Conservation (phyloP, 345 rosid genomes). For the Stellera chamaejasme region DNA sequence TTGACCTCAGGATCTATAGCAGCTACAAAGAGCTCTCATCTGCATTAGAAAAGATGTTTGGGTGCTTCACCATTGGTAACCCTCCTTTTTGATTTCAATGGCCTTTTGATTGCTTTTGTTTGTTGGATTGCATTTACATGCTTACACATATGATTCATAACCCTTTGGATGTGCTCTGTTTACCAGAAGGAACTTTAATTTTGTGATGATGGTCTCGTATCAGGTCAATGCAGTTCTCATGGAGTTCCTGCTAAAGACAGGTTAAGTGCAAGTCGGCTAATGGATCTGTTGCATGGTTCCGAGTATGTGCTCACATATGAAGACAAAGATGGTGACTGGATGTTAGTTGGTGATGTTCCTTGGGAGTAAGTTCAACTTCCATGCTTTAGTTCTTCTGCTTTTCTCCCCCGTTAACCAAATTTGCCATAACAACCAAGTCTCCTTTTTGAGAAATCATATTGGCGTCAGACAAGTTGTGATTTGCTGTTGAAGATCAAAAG, state of each 20-base stretch:
- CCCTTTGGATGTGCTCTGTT: background rate
- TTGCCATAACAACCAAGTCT: no score
- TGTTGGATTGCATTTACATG: background rate
- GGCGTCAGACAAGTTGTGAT: no score
- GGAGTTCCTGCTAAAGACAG: conserved; percentile 42
- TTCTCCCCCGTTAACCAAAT: no score
- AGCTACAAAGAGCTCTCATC: conserved; percentile 52
- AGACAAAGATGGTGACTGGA: conserved; percentile 85
- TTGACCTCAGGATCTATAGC: conserved; percentile 52
- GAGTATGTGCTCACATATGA: conserved; percentile 74
- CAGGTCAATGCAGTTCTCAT: conserved; percentile 58
- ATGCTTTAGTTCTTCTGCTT: background rate
- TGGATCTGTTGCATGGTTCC: conserved; percentile 61
- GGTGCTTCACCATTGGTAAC: conserved; percentile 63
- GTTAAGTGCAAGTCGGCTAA: conserved; percentile 38
- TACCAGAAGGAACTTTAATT: background rate
- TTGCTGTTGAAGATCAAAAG: no score
- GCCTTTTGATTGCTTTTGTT: background rate
- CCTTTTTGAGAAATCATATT: no score
- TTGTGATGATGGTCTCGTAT: conserved; percentile 6
- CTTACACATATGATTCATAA: background rate
- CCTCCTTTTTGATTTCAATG: background rate
- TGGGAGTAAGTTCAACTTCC: conserved; percentile 55
- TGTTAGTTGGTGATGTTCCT: conserved; percentile 87
- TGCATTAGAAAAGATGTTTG: conserved; percentile 71